Conservation (phyloP, 345 rosid species). For the Salix viminalis region DNA sequence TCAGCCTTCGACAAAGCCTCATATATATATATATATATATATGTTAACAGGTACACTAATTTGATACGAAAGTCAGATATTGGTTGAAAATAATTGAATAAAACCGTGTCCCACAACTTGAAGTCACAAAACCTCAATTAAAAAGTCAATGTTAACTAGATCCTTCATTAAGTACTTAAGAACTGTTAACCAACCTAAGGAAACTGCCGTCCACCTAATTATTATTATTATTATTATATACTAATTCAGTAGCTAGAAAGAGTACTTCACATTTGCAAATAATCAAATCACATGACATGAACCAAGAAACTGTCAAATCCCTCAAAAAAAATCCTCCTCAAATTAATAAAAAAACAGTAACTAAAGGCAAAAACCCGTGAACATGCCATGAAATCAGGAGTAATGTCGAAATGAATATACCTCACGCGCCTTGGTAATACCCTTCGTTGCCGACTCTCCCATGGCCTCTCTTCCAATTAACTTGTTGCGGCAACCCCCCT, state of each 20-base stretch:
- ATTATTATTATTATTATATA: not conserved
- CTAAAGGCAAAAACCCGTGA: not conserved
- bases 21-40: too few relatives aligned
- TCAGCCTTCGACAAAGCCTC: too few relatives aligned
- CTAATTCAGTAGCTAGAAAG: not conserved
- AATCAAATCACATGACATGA: not conserved
- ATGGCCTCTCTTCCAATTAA: constrained; percentile 32
- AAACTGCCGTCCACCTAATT: not conserved
- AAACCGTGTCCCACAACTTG: not conserved
- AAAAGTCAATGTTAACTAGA: not conserved
- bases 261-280: not conserved
- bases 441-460: constrained; percentile 8
- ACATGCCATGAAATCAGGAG: constrained; percentile 20
- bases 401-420: constrained; percentile 28
- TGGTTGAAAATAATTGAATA: not conserved
- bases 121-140: not conserved
- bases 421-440: constrained; percentile 48
- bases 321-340: not conserved
- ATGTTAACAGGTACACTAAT: not conserved
- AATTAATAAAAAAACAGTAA: not conserved
- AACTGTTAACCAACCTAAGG: not conserved
- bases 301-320: not conserved
- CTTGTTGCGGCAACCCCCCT: constrained; percentile 8
- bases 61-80: not conserved
- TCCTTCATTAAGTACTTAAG: not conserved